A percentile compares a stretch with the other conserved stretches of the same genome.
These are phyloP conservation scores for Leishmania aethiopica DNA, from an alignment of 208 protist species.

Conservation along the genomic window DNA sequence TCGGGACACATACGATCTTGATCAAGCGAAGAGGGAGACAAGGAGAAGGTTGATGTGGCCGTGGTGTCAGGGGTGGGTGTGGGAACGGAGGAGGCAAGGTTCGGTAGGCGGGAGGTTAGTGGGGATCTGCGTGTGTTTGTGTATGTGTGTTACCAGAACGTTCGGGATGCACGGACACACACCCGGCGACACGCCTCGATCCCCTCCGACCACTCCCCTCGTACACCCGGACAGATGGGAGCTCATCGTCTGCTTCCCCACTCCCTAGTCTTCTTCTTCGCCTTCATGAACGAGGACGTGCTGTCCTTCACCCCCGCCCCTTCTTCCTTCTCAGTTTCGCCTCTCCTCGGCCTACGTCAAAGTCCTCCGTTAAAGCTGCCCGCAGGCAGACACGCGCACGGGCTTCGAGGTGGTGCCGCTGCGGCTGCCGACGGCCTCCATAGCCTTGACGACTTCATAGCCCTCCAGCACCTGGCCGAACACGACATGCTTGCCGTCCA, in stretches of 20 bases:
- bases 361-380: conserved; percentile 53
- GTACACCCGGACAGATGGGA: background rate
- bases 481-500: conserved; percentile 97
- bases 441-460: conserved; percentile 84
- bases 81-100: background rate
- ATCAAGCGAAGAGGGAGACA: background rate
- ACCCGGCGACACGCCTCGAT: background rate
- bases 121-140: background rate
- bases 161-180: background rate
- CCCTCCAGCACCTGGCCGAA: conserved; percentile 94
- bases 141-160: background rate
- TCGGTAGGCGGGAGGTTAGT: background rate
- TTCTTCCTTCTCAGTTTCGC: background rate
- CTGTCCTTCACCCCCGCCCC: background rate
- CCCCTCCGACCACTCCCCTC: background rate
- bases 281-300: background rate
- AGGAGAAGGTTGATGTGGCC: too few relatives aligned
- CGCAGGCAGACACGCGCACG: conserved; percentile 67
- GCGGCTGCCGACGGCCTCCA: conserved; percentile 77
- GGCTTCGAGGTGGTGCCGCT: conserved; percentile 56
- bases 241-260: background rate
- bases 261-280: background rate
- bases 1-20: background rate
- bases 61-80: background rate
- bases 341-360: background rate